A percentile compares a stretch with the other conserved stretches of the same genome.
Evolutionary conservation across 1,284 basidiomycete genomes (phyloP).

Genomic region (Fistulinella staudtii): DNA sequence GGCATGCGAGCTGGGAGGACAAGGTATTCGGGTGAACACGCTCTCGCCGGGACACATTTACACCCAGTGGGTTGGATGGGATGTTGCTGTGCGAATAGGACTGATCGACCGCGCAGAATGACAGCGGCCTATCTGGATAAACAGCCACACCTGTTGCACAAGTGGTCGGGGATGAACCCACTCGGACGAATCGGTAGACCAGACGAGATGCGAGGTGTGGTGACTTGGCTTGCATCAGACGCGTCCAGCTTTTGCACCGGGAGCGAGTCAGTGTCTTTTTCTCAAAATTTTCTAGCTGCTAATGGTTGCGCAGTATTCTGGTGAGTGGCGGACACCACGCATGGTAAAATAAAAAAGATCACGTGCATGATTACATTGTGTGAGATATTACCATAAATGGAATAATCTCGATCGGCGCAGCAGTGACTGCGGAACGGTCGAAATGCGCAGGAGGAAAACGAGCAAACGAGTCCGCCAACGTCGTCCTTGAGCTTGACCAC

Average conservation of each 20-base stretch:
- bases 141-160: conserved; percentile 63
- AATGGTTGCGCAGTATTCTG: conserved; percentile 47
- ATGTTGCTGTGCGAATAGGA: neutral
- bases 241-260: conserved; percentile 75
- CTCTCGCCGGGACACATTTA: conserved; percentile 75
- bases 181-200: conserved; percentile 71
- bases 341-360: conserved; percentile 57
- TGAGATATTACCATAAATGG: conserved; percentile 18
- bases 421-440: conserved; percentile 28
- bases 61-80: conserved; percentile 48
- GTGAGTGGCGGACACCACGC: conserved; percentile 69
- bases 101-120: conserved; percentile 49
- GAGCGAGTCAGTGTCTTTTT: conserved; percentile 57
- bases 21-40: conserved; percentile 73
- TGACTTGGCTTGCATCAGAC: conserved; percentile 76
- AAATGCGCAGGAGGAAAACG: conserved; percentile 23
- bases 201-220: conserved; percentile 76
- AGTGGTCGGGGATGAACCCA: conserved; percentile 75
- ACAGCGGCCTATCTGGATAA: conserved; percentile 72
- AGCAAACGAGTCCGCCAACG: neutral
- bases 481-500: neutral
- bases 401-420: conserved; percentile 34
- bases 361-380: conserved; percentile 12
- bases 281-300: neutral
- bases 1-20: conserved; percentile 75